A percentile compares a stretch with the other conserved stretches of the same genome.
Evolutionary conservation across 2,329 filamentous ascomycete species (phyloP).

Genomic region (Talaromyces verruculosus): DNA sequence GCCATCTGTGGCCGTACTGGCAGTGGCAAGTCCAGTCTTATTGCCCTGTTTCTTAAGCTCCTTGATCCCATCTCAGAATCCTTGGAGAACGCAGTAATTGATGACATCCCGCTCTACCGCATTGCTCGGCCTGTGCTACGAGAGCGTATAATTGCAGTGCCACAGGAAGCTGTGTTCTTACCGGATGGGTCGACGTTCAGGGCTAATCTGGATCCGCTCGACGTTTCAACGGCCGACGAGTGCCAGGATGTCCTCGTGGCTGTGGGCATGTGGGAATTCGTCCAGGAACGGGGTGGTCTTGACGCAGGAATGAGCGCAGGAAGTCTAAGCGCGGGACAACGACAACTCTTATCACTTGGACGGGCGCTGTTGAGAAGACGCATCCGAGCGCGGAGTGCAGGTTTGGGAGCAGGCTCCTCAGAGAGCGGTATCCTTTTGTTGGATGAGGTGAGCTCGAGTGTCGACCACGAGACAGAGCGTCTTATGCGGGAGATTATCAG

Average conservation of each 20-base stretch:
- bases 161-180: conserved; percentile 47
- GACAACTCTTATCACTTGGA: conserved; percentile 63
- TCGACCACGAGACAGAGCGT: conserved; percentile 59
- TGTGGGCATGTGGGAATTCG: conserved; percentile 39
- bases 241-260: conserved; percentile 39
- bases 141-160: conserved; percentile 42
- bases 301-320: conserved; percentile 48
- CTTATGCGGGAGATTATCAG: conserved; percentile 59
- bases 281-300: conserved; percentile 41
- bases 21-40: conserved; percentile 39
- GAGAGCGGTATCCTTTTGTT: conserved; percentile 10
- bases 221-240: conserved; percentile 30
- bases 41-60: conserved; percentile 11
- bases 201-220: conserved; percentile 41
- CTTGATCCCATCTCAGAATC: conserved; percentile 5
- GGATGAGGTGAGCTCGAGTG: conserved; percentile 35
- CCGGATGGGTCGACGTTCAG: conserved; percentile 36
- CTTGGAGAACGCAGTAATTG: background rate
- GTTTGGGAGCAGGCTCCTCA: background rate
- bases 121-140: conserved; percentile 43
- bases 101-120: conserved; percentile 6
- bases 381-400: background rate
- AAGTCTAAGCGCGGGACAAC: conserved; percentile 58
- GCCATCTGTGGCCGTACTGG: conserved; percentile 45
- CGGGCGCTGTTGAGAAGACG: conserved; percentile 52